These are phyloP conservation scores for Wickerhamiella shivajii DNA, from an alignment of 805 yeast species.

Conservation along the genomic window DNA sequence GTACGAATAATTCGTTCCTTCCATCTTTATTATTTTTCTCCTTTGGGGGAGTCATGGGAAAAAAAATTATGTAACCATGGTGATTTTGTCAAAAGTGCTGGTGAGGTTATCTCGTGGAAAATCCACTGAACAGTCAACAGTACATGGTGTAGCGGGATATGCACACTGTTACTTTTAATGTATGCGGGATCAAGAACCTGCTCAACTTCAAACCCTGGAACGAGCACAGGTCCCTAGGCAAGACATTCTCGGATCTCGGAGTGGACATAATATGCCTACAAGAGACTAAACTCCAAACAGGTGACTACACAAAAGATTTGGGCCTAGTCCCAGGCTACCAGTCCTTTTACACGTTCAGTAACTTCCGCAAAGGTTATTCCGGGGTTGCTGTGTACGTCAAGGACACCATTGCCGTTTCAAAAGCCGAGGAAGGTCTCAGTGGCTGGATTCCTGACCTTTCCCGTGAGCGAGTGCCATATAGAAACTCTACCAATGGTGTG, in stretches of 20 bases:
- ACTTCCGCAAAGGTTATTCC: constrained; percentile 62
- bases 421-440: constrained; percentile 86
- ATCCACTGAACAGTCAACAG: not conserved
- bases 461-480: constrained; percentile 12
- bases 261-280: constrained; percentile 79
- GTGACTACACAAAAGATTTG: constrained; percentile 33
- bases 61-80: constrained; percentile 11
- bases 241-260: constrained; percentile 27
- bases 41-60: constrained; percentile 1
- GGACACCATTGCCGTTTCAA: constrained; percentile 42
- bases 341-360: constrained; percentile 58
- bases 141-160: not conserved
- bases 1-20: constrained; percentile 46
- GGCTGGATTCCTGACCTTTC: constrained; percentile 31
- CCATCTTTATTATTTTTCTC: constrained; percentile 6
- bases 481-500: constrained; percentile 29
- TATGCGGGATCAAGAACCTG: constrained; percentile 70
- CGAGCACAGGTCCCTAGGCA: constrained; percentile 28
- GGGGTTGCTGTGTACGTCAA: constrained; percentile 72
- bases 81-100: not conserved
- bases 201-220: constrained; percentile 81
- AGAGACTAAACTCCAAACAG: constrained; percentile 59
- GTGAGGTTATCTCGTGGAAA: not conserved
- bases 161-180: constrained; percentile 39
- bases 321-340: constrained; percentile 42